Evolutionary conservation across 1,139 yeast genomes (phyloP), one percentile per base, ranked within the genome.

Genomic region (Kodamaea ohmeri): DNA sequence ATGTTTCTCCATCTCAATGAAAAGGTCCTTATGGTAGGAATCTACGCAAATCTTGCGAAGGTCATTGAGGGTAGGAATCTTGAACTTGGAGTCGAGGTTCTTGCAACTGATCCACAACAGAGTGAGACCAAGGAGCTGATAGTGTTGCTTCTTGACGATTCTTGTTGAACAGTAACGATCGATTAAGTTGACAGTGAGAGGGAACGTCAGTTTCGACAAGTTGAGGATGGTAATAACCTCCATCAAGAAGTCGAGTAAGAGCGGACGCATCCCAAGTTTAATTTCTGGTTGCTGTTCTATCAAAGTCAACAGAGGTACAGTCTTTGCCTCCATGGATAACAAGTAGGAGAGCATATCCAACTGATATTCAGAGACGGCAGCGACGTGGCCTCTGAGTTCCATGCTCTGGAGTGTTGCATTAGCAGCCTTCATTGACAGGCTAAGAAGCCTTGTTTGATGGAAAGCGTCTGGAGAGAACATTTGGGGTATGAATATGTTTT

Each of bases 61-160:
- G 49, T 76, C 79, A 47, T 72, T 71, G 44, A 78, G 58, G 15
- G 77, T 65, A 20, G 88, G 86, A 34, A 81, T 76, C 53, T 78
- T 78, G 49, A 75, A 75, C 60, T 84, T 84, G 40, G 79, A 69
- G 55, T 83, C 92, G 58, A 78, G 69, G 56, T 76, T 81, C 61
- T 84, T 84, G 46, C 88, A 78, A 31, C 85, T 74, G 37, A 83
- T 73, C 94, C 92, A 84, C 36, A 84, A 63, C 45, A 86, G 74
- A 19, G 88, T 78, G 43, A 83, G 67, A 2, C 89, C 90, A 43
- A 83, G 63, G 44, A 83, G 63, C 53, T 83, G 87, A 55, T 78
- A 82, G 53, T 79, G 82, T 46, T 68, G 70, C 44, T 72, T 71
- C 53, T 71, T 71, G 40, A 77, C 78, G 34, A 71, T 67, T 42